Evolutionary conservation across 2,329 filamentous ascomycete species (phyloP), one percentile per base, ranked within the genome.

Genomic region (Thelonectria olida): DNA sequence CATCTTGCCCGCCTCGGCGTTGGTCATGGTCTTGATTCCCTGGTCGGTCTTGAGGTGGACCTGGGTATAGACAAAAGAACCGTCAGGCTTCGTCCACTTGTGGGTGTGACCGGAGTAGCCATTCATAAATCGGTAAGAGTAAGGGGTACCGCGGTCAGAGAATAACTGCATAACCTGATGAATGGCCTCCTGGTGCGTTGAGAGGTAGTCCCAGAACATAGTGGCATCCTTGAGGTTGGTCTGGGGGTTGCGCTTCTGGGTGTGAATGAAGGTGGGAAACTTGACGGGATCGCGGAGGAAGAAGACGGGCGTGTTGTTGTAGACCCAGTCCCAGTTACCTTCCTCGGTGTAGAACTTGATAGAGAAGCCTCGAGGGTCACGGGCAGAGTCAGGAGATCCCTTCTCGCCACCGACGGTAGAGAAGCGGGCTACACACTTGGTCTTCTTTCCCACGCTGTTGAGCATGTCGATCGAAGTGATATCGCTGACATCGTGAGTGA

Each of bases 221-320:
- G 87, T 90, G 15, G 89, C 88, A 75, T 91, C 87, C 51, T 87
- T 89, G 56, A 92, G 78, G 74, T 92, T 90, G 34, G 88, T 92
- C 66, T 88, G 84, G 1, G 90, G 90, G 76, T 93, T 84, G 49
- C 90, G 85, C 83, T 93, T 93, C 77, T 93, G 91, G 4, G 90
- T 91, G 79, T 92, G 90, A 64, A 92, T 92, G 76, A 92, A 90
- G 72, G 89, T 79, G 34, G 90, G 90, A 78, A 92, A 93, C 74
- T 92, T 92, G 71, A 85, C 84, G 2, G 90, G 89, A 68, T 93
- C 91, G 42, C 90, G 84, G 22, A 93, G 71, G 81, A 93, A 93
- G 82, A 93, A 93, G 23, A 92, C 83, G 3, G 90, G 90, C 0
- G 89, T 92, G 78, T 92, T 92, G 80, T 91, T 92, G 74, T 86